A percentile compares a stretch with the other conserved stretches of the same genome.
These are phyloP conservation scores for Amanita pallidorosea DNA, from an alignment of 768 basidiomycete species.

Conservation along the genomic window DNA sequence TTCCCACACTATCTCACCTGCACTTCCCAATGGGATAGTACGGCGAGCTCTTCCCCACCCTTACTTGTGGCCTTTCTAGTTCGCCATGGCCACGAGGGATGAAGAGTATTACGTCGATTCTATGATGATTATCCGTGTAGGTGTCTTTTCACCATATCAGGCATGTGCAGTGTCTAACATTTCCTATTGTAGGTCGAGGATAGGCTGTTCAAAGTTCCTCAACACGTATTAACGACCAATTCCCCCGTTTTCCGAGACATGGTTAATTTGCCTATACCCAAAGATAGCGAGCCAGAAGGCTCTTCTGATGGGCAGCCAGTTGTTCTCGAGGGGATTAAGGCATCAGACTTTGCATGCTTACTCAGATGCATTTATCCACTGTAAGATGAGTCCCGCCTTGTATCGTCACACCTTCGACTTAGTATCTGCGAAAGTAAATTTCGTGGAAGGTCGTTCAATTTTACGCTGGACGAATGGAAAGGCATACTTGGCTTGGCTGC, in stretches of 20 bases:
- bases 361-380: slow-evolving; percentile 13
- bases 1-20: no score
- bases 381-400: background rate
- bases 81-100: background rate
- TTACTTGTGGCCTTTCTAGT: no score
- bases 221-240: background rate
- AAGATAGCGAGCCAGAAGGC: background rate
- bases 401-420: background rate
- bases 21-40: no score
- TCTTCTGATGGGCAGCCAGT: slow-evolving; percentile 3
- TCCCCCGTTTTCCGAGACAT: slow-evolving; percentile 1
- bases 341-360: slow-evolving; percentile 7
- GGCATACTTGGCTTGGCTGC: background rate
- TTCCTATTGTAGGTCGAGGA: background rate
- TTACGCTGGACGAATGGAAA: slow-evolving; percentile 1
- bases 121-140: background rate
- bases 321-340: background rate
- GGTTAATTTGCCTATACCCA: background rate
- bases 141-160: background rate
- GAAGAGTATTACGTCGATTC: slow-evolving; percentile 1
- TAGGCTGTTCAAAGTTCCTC: slow-evolving; percentile 3
- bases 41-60: no score
- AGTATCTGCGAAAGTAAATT: background rate
- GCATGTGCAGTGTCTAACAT: no score
- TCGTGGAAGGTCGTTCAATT: background rate